A percentile compares a stretch with the other conserved stretches of the same genome.
phyloP scores from a whole-genome alignment of 2,329 filamentous ascomycete species.

The Fusarium protoensiforme region DNA sequence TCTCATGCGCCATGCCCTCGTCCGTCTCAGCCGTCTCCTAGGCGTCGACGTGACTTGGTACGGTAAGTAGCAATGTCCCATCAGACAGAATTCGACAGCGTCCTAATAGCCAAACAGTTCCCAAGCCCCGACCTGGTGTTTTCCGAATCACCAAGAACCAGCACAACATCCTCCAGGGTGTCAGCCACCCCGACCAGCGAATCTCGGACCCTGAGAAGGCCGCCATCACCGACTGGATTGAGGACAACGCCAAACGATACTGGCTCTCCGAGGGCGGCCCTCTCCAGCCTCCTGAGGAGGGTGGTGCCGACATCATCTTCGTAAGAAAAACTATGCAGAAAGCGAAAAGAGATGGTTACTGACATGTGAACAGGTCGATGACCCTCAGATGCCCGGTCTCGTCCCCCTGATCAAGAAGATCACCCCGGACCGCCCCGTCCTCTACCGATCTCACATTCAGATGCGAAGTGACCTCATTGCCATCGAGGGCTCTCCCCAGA shows the following conservation, averaged over 20 bases:
- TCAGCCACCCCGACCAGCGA: constrained; percentile 72
- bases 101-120: constrained; percentile 59
- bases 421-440: constrained; percentile 78
- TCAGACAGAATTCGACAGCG: not conserved
- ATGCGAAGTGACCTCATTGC: constrained; percentile 79
- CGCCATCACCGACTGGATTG: constrained; percentile 77
- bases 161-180: constrained; percentile 89
- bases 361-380: constrained; percentile 68
- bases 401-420: constrained; percentile 78
- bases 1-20: constrained; percentile 82
- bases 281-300: constrained; percentile 70
- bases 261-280: constrained; percentile 78
- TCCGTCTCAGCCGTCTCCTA: constrained; percentile 75
- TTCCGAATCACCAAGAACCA: constrained; percentile 89
- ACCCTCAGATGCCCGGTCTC: constrained; percentile 85
- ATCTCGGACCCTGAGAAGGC: constrained; percentile 71
- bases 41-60: constrained; percentile 81
- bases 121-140: constrained; percentile 81
- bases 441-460: constrained; percentile 87
- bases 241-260: constrained; percentile 78
- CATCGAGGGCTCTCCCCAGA: constrained; percentile 72
- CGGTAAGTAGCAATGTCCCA: constrained; percentile 52
- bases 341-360: not conserved
- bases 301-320: constrained; percentile 80
- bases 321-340: constrained; percentile 49